Conservation (phyloP, 1,284 basidiomycete species). For the Naganishia albida region DNA sequence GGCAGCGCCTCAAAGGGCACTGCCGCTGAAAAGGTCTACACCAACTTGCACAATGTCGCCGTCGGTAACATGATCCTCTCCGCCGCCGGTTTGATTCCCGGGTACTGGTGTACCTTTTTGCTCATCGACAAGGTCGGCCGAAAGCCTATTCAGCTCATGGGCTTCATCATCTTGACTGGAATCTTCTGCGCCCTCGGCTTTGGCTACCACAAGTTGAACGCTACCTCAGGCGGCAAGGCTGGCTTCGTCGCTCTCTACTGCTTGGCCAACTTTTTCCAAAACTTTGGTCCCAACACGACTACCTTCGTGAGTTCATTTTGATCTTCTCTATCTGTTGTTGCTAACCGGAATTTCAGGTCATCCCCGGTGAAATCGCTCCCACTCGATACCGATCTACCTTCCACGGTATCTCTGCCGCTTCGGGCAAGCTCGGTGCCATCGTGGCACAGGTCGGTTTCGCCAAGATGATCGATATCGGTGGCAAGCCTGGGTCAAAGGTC, state of each 20-base stretch:
- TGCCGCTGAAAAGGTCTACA: constrained; percentile 50
- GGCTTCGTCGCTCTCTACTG: constrained; percentile 66
- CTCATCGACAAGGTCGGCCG: constrained; percentile 53
- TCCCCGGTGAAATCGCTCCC: constrained; percentile 83
- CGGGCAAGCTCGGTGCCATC: constrained; percentile 80
- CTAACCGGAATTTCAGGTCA: constrained; percentile 47
- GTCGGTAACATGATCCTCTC: constrained; percentile 66
- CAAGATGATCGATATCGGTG: constrained; percentile 67
- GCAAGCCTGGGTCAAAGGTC: constrained; percentile 53
- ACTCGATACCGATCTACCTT: constrained; percentile 80
- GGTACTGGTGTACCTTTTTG: constrained; percentile 53
- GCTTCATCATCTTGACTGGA: constrained; percentile 68
- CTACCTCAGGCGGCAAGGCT: constrained; percentile 59
- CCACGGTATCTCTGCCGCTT: constrained; percentile 81
- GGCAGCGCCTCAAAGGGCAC: constrained; percentile 50
- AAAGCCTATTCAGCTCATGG: constrained; percentile 65
- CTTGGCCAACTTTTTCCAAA: constrained; percentile 58
- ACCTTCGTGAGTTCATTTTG: constrained; percentile 58
- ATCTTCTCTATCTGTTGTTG: neutral
- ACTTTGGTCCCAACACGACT: constrained; percentile 73
- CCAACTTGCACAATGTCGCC: constrained; percentile 53
- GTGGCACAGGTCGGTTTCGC: constrained; percentile 77
- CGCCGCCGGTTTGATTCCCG: constrained; percentile 59
- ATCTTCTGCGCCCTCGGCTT: constrained; percentile 67
- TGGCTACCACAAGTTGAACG: constrained; percentile 67